Conservation (phyloP, 305 asterid genomes). For the Coffea humblotiana region DNA sequence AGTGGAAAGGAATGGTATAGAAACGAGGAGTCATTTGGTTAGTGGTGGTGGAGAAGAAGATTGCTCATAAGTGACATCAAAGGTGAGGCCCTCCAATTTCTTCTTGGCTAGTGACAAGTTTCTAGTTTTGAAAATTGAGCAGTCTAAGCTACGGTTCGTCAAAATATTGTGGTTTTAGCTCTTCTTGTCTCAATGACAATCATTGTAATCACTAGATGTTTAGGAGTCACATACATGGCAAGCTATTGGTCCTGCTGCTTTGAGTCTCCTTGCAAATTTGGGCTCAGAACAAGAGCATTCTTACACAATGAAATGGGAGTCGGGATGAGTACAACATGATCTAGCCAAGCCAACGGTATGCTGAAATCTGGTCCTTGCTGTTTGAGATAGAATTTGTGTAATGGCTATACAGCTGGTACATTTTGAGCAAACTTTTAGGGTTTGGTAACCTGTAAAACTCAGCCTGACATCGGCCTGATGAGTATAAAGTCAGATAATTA, state of each 20-base stretch:
- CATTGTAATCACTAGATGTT: constrained; percentile 14
- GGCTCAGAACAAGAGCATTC: neutral
- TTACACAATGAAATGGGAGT: neutral
- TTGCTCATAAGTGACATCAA: neutral
- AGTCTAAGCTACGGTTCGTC: neutral
- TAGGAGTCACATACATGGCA: too few relatives aligned
- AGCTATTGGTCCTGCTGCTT: neutral
- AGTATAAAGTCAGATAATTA: too few relatives aligned
- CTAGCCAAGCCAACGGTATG: neutral
- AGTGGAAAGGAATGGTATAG: constrained; percentile 32
- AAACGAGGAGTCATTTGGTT: constrained; percentile 9
- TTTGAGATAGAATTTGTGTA: neutral
- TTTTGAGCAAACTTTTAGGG: neutral
- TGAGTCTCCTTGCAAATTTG: neutral
- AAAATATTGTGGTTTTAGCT: neutral
- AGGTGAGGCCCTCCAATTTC: constrained; percentile 3
- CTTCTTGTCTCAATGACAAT: constrained; percentile 7
- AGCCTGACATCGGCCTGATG: neutral
- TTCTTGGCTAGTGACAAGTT: constrained; percentile 13
- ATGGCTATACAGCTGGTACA: neutral
- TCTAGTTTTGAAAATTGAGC: neutral
- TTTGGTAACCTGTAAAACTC: neutral
- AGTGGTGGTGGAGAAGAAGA: constrained; percentile 21
- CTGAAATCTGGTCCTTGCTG: neutral
- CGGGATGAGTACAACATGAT: neutral